These are phyloP conservation scores for Aegilops sharonensis DNA, from an alignment of 176 grass and related monocot genomes.

Conservation along the genomic window DNA sequence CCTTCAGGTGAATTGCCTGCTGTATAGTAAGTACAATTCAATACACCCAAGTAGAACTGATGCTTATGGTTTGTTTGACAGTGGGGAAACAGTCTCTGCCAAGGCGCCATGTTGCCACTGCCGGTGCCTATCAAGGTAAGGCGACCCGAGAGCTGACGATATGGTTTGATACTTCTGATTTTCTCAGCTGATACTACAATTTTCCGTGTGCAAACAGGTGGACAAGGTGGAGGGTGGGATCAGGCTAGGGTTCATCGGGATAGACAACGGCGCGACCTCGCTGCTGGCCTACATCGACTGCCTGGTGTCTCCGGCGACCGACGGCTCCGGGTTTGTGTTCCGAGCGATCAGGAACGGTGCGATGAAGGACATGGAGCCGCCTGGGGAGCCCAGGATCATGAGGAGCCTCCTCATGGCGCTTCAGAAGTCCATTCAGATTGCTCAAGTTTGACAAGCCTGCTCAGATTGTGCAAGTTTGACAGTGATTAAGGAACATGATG, in stretches of 20 bases:
- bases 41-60: neutral
- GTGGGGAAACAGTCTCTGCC: conserved; percentile 96
- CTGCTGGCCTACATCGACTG: conserved; percentile 87
- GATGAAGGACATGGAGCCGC: conserved; percentile 62
- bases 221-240: conserved; percentile 76
- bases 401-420: conserved; percentile 84
- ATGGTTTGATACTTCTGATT: neutral
- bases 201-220: conserved; percentile 47
- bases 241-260: conserved; percentile 61
- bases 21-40: neutral
- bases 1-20: neutral
- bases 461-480: conserved; percentile 41
- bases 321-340: conserved; percentile 55
- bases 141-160: neutral
- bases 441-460: conserved; percentile 1
- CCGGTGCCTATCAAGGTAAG: conserved; percentile 87
- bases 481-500: neutral
- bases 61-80: conserved; percentile 33
- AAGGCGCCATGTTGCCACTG: conserved; percentile 86
- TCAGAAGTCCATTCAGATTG: conserved; percentile 64
- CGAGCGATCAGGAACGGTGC: conserved; percentile 70
- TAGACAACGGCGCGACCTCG: conserved; percentile 53
- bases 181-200: neutral
- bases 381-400: conserved; percentile 86
- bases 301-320: conserved; percentile 54